Conservation (phyloP, 2,329 filamentous ascomycete species). For the Apiospora kogelbergensis region DNA sequence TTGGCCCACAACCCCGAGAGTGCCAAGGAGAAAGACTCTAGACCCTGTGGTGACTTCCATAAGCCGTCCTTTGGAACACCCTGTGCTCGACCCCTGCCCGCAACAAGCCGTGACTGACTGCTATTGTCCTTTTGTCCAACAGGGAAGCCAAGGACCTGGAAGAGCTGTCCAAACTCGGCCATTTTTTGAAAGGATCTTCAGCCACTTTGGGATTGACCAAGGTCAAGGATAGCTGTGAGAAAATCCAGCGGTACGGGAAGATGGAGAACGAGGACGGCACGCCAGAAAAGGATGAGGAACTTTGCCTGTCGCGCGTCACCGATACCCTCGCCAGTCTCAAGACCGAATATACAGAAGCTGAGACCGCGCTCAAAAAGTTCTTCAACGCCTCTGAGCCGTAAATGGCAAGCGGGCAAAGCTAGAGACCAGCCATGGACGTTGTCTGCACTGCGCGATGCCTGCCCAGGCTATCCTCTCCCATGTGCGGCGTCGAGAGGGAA, state of each 20-base stretch:
- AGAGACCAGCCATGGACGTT: not conserved
- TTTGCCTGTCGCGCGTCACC: constrained; percentile 69
- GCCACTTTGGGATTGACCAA: constrained; percentile 89
- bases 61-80: not conserved
- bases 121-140: constrained; percentile 18
- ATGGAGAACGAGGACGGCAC: constrained; percentile 76
- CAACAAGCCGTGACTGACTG: constrained; percentile 6
- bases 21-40: not conserved
- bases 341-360: constrained; percentile 72
- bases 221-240: constrained; percentile 90
- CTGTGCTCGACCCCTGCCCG: not conserved
- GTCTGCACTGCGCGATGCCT: not conserved
- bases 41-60: constrained; percentile 2
- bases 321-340: constrained; percentile 72
- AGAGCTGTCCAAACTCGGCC: constrained; percentile 80
- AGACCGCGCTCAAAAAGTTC: constrained; percentile 69
- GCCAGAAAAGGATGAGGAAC: constrained; percentile 62
- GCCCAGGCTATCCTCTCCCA: not conserved
- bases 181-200: constrained; percentile 97
- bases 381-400: constrained; percentile 43
- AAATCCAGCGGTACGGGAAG: constrained; percentile 91
- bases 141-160: constrained; percentile 69
- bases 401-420: not conserved
- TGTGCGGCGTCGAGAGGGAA: not conserved
- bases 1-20: constrained; percentile 6